Percentiles rank a stretch among this genome's conserved stretches.
These are phyloP conservation scores for Zygosaccharomyces kombuchaensis DNA, from an alignment of 805 yeast species.

Conservation along the genomic window DNA sequence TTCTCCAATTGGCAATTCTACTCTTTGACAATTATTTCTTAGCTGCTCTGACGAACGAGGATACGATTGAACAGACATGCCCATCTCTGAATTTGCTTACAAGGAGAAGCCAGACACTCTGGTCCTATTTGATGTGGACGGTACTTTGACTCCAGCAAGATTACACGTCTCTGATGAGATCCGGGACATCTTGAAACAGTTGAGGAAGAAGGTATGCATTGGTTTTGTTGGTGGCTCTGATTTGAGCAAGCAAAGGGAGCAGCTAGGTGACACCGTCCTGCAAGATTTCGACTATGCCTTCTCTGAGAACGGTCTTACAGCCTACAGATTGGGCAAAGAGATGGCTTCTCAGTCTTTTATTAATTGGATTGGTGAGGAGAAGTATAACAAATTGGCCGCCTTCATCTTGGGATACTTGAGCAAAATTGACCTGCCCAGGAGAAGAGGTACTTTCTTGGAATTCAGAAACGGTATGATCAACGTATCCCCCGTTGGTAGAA, in stretches of 20 bases:
- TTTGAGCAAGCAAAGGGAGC: constrained; percentile 90
- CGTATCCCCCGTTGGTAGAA: constrained; percentile 97
- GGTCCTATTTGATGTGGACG: constrained; percentile 96
- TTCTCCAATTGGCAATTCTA: not conserved
- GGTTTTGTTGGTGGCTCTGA: constrained; percentile 99
- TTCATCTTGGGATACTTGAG: constrained; percentile 83
- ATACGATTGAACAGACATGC: constrained; percentile 15
- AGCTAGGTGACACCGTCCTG: constrained; percentile 77
- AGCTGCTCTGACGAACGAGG: not conserved
- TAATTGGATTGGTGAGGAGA: constrained; percentile 90
- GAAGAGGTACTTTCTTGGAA: constrained; percentile 98
- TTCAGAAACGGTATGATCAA: constrained; percentile 99
- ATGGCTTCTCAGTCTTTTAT: constrained; percentile 93
- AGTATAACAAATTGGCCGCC: constrained; percentile 83
- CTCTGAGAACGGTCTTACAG: constrained; percentile 97
- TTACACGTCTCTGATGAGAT: constrained; percentile 71
- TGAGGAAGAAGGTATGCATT: constrained; percentile 88
- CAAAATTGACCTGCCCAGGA: constrained; percentile 83
- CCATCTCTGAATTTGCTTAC: constrained; percentile 53
- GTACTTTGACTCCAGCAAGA: constrained; percentile 98
- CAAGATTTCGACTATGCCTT: constrained; percentile 90
- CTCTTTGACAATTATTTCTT: not conserved
- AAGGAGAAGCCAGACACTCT: constrained; percentile 81
- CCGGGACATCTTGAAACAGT: constrained; percentile 59
- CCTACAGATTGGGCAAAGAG: constrained; percentile 85